Percentiles rank a stretch among this genome's conserved stretches.
Evolutionary conservation across 108 stramenopile species (phyloP).

Genomic region (Parietichytrium sp.): DNA sequence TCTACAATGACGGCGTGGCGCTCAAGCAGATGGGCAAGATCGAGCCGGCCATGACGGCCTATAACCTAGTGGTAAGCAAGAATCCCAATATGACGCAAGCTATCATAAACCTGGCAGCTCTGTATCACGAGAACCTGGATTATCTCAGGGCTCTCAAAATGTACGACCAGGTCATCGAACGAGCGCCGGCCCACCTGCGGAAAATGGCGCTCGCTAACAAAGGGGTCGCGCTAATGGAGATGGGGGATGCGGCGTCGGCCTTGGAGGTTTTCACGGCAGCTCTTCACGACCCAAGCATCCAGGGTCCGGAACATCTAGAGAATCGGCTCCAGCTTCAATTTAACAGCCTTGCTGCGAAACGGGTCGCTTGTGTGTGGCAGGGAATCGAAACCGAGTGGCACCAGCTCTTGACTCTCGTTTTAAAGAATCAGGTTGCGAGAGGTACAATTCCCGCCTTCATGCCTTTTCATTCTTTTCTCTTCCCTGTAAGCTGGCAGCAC

Average conservation of each 20-base stretch:
- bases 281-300: background rate
- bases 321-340: background rate
- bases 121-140: slow-evolving; percentile 50
- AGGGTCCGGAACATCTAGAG: background rate
- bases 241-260: background rate
- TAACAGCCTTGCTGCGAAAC: slow-evolving; percentile 25
- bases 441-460: slow-evolving; percentile 47
- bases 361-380: slow-evolving; percentile 47
- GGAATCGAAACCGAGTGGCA: slow-evolving; percentile 30
- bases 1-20: slow-evolving; percentile 37
- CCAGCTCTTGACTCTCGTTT: background rate
- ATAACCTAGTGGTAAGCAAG: background rate
- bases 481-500: slow-evolving; percentile 12
- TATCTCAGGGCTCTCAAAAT: slow-evolving; percentile 36
- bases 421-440: slow-evolving; percentile 28
- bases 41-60: background rate
- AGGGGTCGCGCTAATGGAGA: slow-evolving; percentile 45
- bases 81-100: background rate
- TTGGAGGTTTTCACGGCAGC: background rate
- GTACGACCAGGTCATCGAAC: slow-evolving; percentile 43
- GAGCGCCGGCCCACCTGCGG: background rate
- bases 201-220: slow-evolving; percentile 49
- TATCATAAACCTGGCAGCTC: slow-evolving; percentile 51
- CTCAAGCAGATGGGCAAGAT: background rate
- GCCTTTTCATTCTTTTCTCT: slow-evolving; percentile 54